Base-by-base conservation (phyloP, 1,284 basidiomycete genomes). In the Apiotrichum gamsii region DNA sequence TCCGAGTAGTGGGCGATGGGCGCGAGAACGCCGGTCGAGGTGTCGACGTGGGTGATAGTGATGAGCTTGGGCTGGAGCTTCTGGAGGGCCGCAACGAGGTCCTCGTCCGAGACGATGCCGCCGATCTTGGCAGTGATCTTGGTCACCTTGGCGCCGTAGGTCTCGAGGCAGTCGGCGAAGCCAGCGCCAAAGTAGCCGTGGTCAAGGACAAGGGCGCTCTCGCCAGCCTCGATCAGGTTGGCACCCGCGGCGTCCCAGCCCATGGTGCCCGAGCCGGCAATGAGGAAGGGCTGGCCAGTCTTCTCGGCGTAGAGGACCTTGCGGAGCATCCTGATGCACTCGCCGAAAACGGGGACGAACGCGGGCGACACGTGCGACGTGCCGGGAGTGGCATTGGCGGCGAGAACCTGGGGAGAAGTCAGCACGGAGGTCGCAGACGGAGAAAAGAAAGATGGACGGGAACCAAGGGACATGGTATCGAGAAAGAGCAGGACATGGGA, bases 261-360 rank as follows among this genome's bases (percentile, higher is more conserved):
- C 31, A 97, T 76, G 3, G 93, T 97, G n/a, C 93, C 93, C 41
- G 84, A 87, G 2, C 94, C 94, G 24, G 90, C 82, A 45, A 95
- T 85, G 59, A 96, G 75, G 76, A 97, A 87, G 1, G 89, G 86
- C 67, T 96, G 93, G 1, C 78, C 57, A 35, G 60, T 51, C 29
- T 77, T 75, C 50, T 81, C 78, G 32, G 90, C 83, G 72, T 83
- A 82, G 36, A 95, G 73, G 4, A 94, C 82, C 45, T 87, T 76
- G 54, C 87, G 78, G 19, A 87, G 84, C 83, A 95, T 84, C 53
- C 85, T 82, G 56, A 98, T 81, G 69, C 84, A 87, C 67, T 96
- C 88, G 32, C 90, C 88, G 59, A 98, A 90, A 47, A 90, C 81
- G 33, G 84, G 82, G 37, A 91, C 80, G 70, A 99, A 97, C 41